These are phyloP conservation scores for Russula compacta DNA, from an alignment of 768 basidiomycete species.

Conservation along the genomic window DNA sequence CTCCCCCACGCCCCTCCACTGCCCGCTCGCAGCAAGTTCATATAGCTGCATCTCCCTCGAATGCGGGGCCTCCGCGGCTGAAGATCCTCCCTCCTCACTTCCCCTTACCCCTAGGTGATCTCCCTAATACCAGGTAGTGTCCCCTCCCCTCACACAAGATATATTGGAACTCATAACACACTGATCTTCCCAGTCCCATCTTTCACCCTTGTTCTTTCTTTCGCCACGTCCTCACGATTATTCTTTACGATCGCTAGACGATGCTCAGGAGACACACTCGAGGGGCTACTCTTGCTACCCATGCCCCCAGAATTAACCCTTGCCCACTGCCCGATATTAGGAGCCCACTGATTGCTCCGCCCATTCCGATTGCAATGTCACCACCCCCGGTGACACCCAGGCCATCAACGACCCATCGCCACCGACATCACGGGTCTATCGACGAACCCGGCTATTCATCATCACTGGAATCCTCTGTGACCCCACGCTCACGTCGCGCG, in stretches of 20 bases:
- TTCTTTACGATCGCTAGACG: slow-evolving; percentile 6
- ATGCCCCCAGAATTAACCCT: slow-evolving; percentile 16
- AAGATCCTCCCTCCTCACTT: not conserved
- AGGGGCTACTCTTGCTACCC: not conserved
- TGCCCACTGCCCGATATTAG: slow-evolving; percentile 15
- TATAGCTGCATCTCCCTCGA: slow-evolving; percentile 16
- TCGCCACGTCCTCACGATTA: slow-evolving; percentile 7
- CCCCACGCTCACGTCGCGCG: not conserved
- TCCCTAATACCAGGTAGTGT: slow-evolving; percentile 7
- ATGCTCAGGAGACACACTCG: slow-evolving; percentile 3
- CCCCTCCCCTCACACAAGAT: not conserved
- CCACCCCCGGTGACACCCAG: not conserved
- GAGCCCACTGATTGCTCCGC: not conserved
- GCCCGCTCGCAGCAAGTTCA: slow-evolving; percentile 13
- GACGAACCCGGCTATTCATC: slow-evolving; percentile 16
- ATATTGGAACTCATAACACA: not conserved
- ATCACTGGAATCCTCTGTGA: slow-evolving; percentile 6
- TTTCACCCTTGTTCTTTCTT: not conserved
- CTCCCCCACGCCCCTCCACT: slow-evolving; percentile 8
- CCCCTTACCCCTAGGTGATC: not conserved
- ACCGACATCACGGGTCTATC: not conserved
- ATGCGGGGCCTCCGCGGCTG: slow-evolving; percentile 17
- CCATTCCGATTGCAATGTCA: not conserved
- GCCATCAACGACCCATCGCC: not conserved
- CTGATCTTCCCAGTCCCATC: not conserved